Percentiles rank a stretch among this genome's conserved stretches.
phyloP scores from a whole-genome alignment of 495 filamentous ascomycete genomes.

The Xylaria flabelliformis region DNA sequence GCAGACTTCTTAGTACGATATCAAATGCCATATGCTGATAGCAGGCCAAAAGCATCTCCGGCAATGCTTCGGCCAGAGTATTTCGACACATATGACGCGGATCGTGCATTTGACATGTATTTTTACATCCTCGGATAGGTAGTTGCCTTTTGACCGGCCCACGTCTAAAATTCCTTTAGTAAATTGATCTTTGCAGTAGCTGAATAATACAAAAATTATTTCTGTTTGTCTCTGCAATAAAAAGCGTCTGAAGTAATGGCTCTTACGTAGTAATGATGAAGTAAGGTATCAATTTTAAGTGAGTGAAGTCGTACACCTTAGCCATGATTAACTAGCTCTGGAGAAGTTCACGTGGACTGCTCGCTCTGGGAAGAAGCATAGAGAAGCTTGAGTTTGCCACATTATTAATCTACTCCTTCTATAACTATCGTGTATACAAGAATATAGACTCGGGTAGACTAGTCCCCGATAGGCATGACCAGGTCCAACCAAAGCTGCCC shows the following conservation, averaged over 20 bases:
- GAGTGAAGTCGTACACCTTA: neutral
- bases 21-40: neutral
- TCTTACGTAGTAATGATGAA: neutral
- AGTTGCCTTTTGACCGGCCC: neutral
- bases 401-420: neutral
- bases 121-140: neutral
- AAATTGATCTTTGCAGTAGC: neutral
- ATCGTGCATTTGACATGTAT: neutral
- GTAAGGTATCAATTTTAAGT: neutral
- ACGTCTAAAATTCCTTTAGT: neutral
- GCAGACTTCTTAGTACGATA: neutral
- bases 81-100: neutral
- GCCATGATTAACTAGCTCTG: no score
- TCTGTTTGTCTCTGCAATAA: neutral
- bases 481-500: neutral
- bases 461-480: neutral
- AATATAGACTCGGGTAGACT: neutral
- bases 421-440: no score
- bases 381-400: neutral
- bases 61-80: neutral
- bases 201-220: neutral
- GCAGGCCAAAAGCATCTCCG: neutral
- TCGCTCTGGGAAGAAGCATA: no score
- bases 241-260: neutral
- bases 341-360: no score